phyloP scores from a whole-genome alignment of 768 basidiomycete species.

The Leucocoprinus sp. region DNA sequence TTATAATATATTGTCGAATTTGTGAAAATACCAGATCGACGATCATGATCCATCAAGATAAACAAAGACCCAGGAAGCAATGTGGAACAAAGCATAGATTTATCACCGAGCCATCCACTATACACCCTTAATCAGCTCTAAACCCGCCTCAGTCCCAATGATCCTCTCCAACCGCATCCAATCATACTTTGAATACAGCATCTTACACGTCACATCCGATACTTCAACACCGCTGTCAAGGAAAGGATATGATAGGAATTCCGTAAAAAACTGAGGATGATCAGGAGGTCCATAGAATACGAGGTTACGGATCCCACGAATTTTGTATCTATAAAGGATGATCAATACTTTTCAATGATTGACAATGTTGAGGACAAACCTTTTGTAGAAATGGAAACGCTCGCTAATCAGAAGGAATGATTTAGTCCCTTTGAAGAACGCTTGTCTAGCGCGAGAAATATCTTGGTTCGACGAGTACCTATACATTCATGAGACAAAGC shows the following conservation, averaged over 20 bases:
- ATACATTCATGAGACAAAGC: background rate
- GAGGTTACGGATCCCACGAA: constrained; percentile 86
- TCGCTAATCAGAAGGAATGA: constrained; percentile 88
- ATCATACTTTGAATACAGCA: constrained; percentile 86
- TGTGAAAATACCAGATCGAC: no score
- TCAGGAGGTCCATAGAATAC: constrained; percentile 91
- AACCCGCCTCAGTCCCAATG: constrained; percentile 44
- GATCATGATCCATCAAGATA: no score
- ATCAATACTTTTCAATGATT: background rate
- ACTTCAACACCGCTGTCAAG: constrained; percentile 82
- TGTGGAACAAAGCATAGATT: background rate
- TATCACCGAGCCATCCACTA: constrained; percentile 3
- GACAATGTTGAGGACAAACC: constrained; percentile 32
- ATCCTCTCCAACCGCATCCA: constrained; percentile 83
- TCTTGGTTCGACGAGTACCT: constrained; percentile 93
- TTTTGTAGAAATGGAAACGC: constrained; percentile 96
- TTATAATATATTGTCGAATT: no score
- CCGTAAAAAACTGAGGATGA: constrained; percentile 87
- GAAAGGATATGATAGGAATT: constrained; percentile 86
- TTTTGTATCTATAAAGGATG: constrained; percentile 59
- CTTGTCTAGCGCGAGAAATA: constrained; percentile 86
- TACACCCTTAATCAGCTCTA: constrained; percentile 31
- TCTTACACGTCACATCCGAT: constrained; percentile 73
- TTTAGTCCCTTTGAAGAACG: constrained; percentile 85
- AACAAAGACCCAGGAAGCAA: no score